Conservation (phyloP, 2,329 filamentous ascomycete species). For the Scolecobasidium constrictum region DNA sequence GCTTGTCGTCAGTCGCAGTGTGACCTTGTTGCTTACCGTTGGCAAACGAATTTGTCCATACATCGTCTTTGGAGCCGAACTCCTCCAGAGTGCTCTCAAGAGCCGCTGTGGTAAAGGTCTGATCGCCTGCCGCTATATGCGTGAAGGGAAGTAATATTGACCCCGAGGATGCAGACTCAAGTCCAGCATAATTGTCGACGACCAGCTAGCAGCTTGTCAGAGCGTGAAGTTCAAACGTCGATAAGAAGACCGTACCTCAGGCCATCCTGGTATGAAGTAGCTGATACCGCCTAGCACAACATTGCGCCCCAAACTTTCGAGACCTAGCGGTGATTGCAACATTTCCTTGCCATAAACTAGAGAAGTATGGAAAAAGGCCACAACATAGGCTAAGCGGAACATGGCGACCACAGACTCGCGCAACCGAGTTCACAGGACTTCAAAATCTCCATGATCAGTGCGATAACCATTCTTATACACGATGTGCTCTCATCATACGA, state of each 20-base stretch:
- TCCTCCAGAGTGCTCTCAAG: too few relatives aligned
- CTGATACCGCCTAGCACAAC: not conserved
- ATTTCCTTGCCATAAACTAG: not conserved
- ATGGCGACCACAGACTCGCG: too few relatives aligned
- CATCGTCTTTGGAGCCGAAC: too few relatives aligned
- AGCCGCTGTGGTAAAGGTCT: too few relatives aligned
- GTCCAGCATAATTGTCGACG: not conserved
- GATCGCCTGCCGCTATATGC: not conserved
- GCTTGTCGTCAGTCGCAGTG: too few relatives aligned
- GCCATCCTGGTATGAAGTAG: slow-evolving; percentile 3
- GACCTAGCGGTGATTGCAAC: not conserved
- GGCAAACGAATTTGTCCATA: slow-evolving; percentile 11
- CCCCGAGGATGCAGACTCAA: not conserved
- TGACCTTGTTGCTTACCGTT: slow-evolving; percentile 36
- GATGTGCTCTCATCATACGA: not conserved
- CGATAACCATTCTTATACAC: not conserved
- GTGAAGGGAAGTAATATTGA: not conserved
- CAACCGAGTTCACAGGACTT: slow-evolving; percentile 5
- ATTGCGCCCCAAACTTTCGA: not conserved
- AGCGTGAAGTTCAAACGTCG: not conserved
- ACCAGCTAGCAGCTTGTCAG: not conserved
- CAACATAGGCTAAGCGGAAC: too few relatives aligned
- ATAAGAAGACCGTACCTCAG: not conserved
- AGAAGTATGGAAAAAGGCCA: too few relatives aligned
- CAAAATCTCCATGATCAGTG: not conserved